A percentile compares a stretch with the other conserved stretches of the same genome.
Conservation (phyloP, 805 yeast species). For the Gaillardinia entomophila region DNA sequence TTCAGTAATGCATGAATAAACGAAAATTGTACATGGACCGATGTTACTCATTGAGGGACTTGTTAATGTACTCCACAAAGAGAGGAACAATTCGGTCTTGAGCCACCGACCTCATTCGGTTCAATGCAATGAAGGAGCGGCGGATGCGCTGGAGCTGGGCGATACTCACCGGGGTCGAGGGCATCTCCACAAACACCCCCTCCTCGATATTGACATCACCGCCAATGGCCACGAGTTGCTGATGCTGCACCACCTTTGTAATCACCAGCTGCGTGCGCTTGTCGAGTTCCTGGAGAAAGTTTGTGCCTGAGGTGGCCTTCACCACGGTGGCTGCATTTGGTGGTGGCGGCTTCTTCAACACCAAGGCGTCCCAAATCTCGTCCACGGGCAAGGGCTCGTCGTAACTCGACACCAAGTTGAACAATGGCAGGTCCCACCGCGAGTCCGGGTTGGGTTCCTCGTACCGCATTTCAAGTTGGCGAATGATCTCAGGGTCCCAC, state of each 20-base stretch:
- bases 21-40: too few species aligned
- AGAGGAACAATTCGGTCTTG: slow-evolving; percentile 59
- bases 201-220: slow-evolving; percentile 44
- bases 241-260: slow-evolving; percentile 55
- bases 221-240: slow-evolving; percentile 46
- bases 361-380: slow-evolving; percentile 60
- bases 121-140: slow-evolving; percentile 76
- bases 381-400: slow-evolving; percentile 55
- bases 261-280: slow-evolving; percentile 62
- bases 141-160: slow-evolving; percentile 81
- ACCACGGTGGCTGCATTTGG: slow-evolving; percentile 83
- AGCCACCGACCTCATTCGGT: slow-evolving; percentile 73
- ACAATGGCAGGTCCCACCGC: slow-evolving; percentile 93
- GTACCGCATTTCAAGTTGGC: slow-evolving; percentile 72
- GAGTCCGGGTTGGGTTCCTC: slow-evolving; percentile 87
- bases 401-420: slow-evolving; percentile 54
- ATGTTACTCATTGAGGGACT: slow-evolving; percentile 42
- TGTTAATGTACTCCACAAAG: slow-evolving; percentile 74
- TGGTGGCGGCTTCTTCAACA: slow-evolving; percentile 55
- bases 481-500: slow-evolving; percentile 65
- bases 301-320: slow-evolving; percentile 71
- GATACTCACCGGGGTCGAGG: slow-evolving; percentile 52
- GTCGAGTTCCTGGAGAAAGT: slow-evolving; percentile 77
- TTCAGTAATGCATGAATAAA: too few species aligned
- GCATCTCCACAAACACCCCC: slow-evolving; percentile 53